Base-by-base conservation (phyloP, 805 yeast genomes). In the Metschnikowia cerradonensis region DNA sequence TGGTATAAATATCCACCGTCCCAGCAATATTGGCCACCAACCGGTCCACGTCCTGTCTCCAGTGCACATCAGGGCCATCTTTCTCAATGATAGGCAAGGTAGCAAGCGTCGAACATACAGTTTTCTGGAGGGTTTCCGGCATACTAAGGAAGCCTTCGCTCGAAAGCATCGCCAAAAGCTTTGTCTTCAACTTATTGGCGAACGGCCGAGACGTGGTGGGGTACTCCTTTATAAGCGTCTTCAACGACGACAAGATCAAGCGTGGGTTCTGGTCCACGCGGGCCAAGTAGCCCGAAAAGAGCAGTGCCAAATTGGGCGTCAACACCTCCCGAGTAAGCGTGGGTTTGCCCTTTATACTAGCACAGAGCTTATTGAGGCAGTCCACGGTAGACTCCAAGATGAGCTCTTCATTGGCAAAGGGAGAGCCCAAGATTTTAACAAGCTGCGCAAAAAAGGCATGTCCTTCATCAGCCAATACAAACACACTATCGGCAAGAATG, bases 201-300 rank as follows among this genome's bases (percentile, higher is more conserved):
- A 76, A 84, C 13, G 96, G 96, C 65, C 91, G 80, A 62, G 88
- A 88, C 1, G 95, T 86, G 1, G 94, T 87, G 1, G 95, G 78
- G 60, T 89, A 86, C 50, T 78, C 70, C 38, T 67, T 63, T 33
- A 86, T 69, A 23, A 84, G 61, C 32, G 65, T 69, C 23, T 63
- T 58, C 57, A 70, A 70, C 0, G 71, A 66, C 11, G 50, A 60
- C 30, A 74, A 61, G 34, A 76, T 64, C 11, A 75, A 59, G 33
- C 68, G 55, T 2, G 77, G 72, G 26, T 54, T 52, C 41, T 43
- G 59, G 31, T 60, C 65, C 14, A 73, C 37, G 41, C 65, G 64
- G 3, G 76, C 81, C 49, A 89, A 60, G 46, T 83, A 72, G 5
- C 77, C 65, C 15, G 78, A 67, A 51, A 89, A 79, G 40, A 86